phyloP scores from a whole-genome alignment of 208 protist genomes.

The Tritrichomonas musculus region DNA sequence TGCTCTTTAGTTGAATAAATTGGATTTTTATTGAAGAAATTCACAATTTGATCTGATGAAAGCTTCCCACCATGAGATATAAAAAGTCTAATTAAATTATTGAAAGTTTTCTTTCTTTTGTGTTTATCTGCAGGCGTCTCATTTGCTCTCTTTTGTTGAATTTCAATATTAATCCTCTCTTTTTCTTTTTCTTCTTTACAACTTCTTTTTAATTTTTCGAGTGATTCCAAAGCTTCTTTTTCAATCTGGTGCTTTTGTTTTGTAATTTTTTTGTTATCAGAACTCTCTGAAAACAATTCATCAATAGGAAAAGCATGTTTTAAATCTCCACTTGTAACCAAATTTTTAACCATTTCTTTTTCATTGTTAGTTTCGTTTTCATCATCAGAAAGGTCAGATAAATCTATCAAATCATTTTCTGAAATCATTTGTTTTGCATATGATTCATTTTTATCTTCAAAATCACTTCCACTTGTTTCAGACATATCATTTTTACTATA shows the following conservation, averaged over 20 bases:
- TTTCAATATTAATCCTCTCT: not conserved
- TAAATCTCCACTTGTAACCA: not conserved
- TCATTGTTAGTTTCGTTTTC: not conserved
- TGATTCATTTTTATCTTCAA: not conserved
- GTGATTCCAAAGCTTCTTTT: not conserved
- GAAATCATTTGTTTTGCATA: not conserved
- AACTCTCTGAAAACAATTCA: not conserved
- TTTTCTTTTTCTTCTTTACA: not conserved
- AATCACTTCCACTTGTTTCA: no score
- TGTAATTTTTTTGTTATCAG: not conserved
- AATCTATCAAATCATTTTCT: not conserved
- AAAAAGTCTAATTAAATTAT: not conserved
- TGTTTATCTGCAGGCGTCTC: no score
- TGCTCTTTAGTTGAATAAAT: not conserved
- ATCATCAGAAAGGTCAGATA: no score
- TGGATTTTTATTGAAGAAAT: not conserved
- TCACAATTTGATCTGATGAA: not conserved
- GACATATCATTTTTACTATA: no score
- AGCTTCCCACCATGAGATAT: not conserved
- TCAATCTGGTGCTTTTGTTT: not conserved
- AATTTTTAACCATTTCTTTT: not conserved
- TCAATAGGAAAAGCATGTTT: not conserved
- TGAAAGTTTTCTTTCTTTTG: no score
- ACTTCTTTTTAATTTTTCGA: not conserved
- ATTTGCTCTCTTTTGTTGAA: not conserved